Evolutionary conservation across 2,329 filamentous ascomycete genomes (phyloP), one percentile per base, ranked within the genome.

Genomic region (Claviceps sorghi): DNA sequence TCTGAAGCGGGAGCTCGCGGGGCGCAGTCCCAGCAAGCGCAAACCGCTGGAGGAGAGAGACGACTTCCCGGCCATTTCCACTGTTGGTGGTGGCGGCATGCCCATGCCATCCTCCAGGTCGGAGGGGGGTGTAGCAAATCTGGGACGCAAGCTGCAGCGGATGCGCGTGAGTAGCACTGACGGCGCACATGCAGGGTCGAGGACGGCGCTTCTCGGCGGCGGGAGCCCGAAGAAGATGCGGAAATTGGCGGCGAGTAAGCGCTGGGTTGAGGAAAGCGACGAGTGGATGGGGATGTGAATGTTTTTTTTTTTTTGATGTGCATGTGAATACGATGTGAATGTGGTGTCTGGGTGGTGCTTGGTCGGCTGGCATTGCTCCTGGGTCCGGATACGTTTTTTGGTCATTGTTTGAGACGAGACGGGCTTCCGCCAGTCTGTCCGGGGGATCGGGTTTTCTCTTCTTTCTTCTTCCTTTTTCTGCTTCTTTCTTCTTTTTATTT

Each of bases 1-100:
- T 2, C 65, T 90, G 26, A 82, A 82, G 62, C 76, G 84, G 38
- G 84, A 89, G 65, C 62, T 88, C 6, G 71, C 72, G 0, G 73
- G 72, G 15, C 75, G 79, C 51, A 88, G 81, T 52, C 84, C 84
- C 0, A 79, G 72, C 3, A 84, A 80, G 66, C 69, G 78, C 38
- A 66, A 69, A 51, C 78, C 78, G 0, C 70, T 81, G 1, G 69
- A 69, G 50, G 78, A 81, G 62, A 67, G 78, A 4, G 75, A 76
- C 22, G 76, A 78, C 56, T 55, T 52, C 4, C 54, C 61, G 1
- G 19, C 53, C 17, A 41, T 15, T 1, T 10, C 48, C n/a, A 6
- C 38, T 41, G 38, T 26, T 17, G 17, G 44, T 17, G n/a, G 30
- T n/a, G 29, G 45, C 30, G 29, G 8, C 45, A 26, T 21, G 30